Percentiles rank a stretch among this genome's conserved stretches.
Conservation (phyloP, 1,284 basidiomycete genomes). For the Chiua sp. region DNA sequence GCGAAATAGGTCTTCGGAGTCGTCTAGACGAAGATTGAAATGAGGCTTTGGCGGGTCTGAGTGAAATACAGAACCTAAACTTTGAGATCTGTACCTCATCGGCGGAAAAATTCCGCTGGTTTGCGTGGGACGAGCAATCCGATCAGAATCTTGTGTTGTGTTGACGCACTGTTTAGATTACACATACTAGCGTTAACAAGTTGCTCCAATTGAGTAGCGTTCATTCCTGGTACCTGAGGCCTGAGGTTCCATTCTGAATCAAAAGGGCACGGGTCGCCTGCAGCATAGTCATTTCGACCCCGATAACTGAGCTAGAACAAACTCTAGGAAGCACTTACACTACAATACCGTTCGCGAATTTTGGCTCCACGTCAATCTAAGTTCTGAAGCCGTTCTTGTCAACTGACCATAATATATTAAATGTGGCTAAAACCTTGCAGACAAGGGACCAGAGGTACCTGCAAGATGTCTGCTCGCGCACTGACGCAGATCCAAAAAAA, state of each 20-base stretch:
- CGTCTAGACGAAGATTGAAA: too few species aligned
- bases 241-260: neutral
- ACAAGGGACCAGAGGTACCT: slow-evolving; percentile 1
- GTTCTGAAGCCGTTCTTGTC: neutral
- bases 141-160: too few species aligned
- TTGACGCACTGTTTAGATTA: neutral
- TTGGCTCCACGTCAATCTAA: neutral
- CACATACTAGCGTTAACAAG: neutral
- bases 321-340: neutral
- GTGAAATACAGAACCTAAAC: too few species aligned
- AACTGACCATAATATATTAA: neutral
- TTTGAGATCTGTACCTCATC: too few species aligned
- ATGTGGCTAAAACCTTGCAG: neutral
- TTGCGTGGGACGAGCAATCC: too few species aligned
- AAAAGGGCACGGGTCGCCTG: neutral
- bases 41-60: too few species aligned
- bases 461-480: slow-evolving; percentile 3
- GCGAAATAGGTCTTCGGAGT: too few species aligned
- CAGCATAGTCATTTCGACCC: neutral
- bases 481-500: slow-evolving; percentile 1
- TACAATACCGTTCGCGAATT: neutral
- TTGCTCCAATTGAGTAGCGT: too few species aligned
- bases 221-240: neutral
- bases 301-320: neutral
- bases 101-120: too few species aligned